A percentile compares a stretch with the other conserved stretches of the same genome.
These are phyloP conservation scores for Sporothrix humicola DNA, from an alignment of 2,329 filamentous ascomycete genomes.

Conservation along the genomic window DNA sequence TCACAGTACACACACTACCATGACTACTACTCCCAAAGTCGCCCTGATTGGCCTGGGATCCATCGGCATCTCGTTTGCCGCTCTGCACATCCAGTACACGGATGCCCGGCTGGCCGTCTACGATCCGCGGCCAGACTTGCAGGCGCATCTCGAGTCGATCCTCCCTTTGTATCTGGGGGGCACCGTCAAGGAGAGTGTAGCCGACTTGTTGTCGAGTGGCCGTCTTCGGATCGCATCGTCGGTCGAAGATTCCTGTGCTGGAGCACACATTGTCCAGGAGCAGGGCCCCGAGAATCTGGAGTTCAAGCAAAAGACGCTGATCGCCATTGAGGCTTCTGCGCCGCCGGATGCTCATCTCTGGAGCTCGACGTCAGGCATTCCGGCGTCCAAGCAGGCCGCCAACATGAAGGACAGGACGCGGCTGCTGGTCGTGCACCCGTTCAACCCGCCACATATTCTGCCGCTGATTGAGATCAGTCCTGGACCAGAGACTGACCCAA, in stretches of 20 bases:
- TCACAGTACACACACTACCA: background rate
- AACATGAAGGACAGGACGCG: conserved; percentile 42
- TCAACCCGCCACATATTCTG: conserved; percentile 56
- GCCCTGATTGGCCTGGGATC: conserved; percentile 31
- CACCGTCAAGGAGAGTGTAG: background rate
- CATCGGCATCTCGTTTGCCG: conserved; percentile 35
- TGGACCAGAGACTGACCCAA: conserved; percentile 42
- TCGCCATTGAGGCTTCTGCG: conserved; percentile 44
- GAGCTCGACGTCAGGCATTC: conserved; percentile 49
- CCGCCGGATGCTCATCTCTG: conserved; percentile 48
- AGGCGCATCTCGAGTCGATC: conserved; percentile 6
- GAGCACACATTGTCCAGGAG: conserved; percentile 34
- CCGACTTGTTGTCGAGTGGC: background rate
- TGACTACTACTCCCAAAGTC: conserved; percentile 2
- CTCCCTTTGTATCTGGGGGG: conserved; percentile 31
- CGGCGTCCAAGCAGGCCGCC: conserved; percentile 43
- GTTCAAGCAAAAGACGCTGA: conserved; percentile 49
- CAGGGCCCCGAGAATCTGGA: conserved; percentile 50
- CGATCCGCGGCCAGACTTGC: conserved; percentile 32
- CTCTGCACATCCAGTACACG: conserved; percentile 31
- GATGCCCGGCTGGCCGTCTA: conserved; percentile 22
- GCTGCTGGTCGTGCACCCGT: conserved; percentile 54
- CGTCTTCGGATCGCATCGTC: conserved; percentile 7
- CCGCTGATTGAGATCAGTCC: conserved; percentile 55
- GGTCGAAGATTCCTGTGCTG: conserved; percentile 17